Evolutionary conservation across 306 rosid species (phyloP).

Genomic region (Arachis hypogaea): DNA sequence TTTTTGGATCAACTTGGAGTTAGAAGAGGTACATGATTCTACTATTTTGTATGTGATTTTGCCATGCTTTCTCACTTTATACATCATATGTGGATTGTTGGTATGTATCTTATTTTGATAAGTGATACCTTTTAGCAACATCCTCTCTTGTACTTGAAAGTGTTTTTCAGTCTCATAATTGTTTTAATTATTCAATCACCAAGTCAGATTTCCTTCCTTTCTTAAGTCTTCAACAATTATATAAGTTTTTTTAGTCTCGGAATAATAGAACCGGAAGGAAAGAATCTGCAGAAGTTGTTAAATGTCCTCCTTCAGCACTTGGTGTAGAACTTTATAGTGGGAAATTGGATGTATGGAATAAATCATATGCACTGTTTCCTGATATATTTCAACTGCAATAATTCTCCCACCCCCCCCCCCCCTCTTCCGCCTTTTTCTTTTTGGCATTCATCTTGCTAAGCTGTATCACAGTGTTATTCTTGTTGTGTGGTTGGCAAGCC

Average conservation of each 20-base stretch:
- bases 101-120: constrained; percentile 1
- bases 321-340: constrained; percentile 14
- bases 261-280: constrained; percentile 14
- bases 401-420: not conserved
- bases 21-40: constrained; percentile 58
- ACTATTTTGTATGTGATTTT: constrained; percentile 24
- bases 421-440: not conserved
- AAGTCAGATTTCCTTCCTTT: not conserved
- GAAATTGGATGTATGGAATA: constrained; percentile 18
- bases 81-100: constrained; percentile 10
- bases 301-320: constrained; percentile 1
- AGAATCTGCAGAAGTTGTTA: not conserved
- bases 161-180: constrained; percentile 28
- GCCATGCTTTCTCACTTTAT: constrained; percentile 28
- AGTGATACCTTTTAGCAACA: constrained; percentile 11
- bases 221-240: constrained; percentile 14
- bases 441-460: constrained; percentile 21
- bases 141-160: constrained; percentile 21
- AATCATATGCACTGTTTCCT: constrained; percentile 7
- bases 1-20: constrained; percentile 95
- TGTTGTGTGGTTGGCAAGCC: constrained; percentile 37
- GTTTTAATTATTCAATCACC: not conserved
- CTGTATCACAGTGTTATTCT: constrained; percentile 8
- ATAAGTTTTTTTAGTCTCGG: not conserved
- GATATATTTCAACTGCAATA: constrained; percentile 3